phyloP scores from a whole-genome alignment of 2,329 filamentous ascomycete species.

The Paracamarosporium sp. region DNA sequence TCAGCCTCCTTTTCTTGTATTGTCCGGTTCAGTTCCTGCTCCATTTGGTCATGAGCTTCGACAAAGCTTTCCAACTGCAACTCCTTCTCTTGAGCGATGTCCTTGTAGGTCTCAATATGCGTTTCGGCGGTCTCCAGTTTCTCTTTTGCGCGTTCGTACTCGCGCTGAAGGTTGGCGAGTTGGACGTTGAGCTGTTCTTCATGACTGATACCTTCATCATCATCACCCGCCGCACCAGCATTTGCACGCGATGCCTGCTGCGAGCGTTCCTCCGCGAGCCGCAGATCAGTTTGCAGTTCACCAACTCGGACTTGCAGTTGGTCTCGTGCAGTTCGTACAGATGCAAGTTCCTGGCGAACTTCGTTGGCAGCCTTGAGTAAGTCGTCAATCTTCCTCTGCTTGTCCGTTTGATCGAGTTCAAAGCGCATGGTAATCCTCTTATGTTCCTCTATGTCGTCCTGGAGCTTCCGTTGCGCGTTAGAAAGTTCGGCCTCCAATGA shows the following conservation, averaged over 20 bases:
- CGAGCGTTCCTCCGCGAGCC: slow-evolving; percentile 86
- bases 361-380: slow-evolving; percentile 80
- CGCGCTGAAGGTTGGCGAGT: slow-evolving; percentile 83
- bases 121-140: slow-evolving; percentile 83
- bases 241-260: slow-evolving; percentile 72
- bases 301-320: slow-evolving; percentile 88
- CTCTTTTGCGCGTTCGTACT: slow-evolving; percentile 79
- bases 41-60: slow-evolving; percentile 72
- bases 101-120: slow-evolving; percentile 86
- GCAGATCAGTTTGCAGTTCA: slow-evolving; percentile 86
- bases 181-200: slow-evolving; percentile 86
- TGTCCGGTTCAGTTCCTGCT: slow-evolving; percentile 80
- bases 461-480: slow-evolving; percentile 80
- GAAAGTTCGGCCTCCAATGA: slow-evolving; percentile 79
- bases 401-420: slow-evolving; percentile 88
- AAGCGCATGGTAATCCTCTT: slow-evolving; percentile 84
- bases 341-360: slow-evolving; percentile 84
- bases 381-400: slow-evolving; percentile 91
- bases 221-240: slow-evolving; percentile 45
- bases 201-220: slow-evolving; percentile 64
- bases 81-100: slow-evolving; percentile 85
- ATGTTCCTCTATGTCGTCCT: slow-evolving; percentile 80
- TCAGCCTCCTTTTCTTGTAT: slow-evolving; percentile 79
- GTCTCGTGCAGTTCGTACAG: slow-evolving; percentile 85
- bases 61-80: slow-evolving; percentile 83